Conservation (phyloP, 257 asterid species). For the Solanum rostratum region DNA sequence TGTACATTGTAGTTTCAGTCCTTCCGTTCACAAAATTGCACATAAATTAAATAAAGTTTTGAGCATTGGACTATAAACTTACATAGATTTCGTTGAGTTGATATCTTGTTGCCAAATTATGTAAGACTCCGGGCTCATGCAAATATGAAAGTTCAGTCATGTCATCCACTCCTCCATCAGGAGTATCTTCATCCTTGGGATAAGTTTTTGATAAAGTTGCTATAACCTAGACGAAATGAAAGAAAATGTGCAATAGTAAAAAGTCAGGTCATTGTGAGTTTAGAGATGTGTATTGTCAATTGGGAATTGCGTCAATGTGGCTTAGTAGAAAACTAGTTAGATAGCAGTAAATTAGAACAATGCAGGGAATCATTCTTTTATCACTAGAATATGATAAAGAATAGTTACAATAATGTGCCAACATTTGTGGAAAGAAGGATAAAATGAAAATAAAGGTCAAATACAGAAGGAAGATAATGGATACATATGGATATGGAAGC, state of each 20-base stretch:
- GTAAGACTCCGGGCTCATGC: conserved; percentile 95
- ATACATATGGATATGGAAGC: neutral
- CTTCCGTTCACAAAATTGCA: conserved; percentile 9
- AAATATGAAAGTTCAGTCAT: conserved; percentile 96
- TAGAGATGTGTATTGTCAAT: neutral
- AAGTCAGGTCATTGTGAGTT: neutral
- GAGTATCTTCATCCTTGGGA: conserved; percentile 94
- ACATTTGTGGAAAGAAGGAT: neutral
- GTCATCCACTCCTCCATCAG: conserved; percentile 91
- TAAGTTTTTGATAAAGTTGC: conserved; percentile 45
- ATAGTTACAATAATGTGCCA: neutral
- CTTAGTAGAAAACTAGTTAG: neutral
- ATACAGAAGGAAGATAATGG: neutral
- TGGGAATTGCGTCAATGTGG: neutral
- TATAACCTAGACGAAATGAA: conserved; percentile 35
- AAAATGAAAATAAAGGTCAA: neutral
- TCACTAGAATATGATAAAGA: neutral
- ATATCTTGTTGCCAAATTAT: conserved; percentile 77
- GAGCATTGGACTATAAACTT: conserved; percentile 19
- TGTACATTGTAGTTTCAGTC: conserved; percentile 3
- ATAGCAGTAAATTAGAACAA: neutral
- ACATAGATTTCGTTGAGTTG: conserved; percentile 89
- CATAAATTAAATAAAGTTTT: neutral
- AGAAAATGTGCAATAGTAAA: neutral
- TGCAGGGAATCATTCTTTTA: neutral